These are phyloP conservation scores for Capsella rubella DNA, from an alignment of 441 rosid genomes.

Conservation along the genomic window DNA sequence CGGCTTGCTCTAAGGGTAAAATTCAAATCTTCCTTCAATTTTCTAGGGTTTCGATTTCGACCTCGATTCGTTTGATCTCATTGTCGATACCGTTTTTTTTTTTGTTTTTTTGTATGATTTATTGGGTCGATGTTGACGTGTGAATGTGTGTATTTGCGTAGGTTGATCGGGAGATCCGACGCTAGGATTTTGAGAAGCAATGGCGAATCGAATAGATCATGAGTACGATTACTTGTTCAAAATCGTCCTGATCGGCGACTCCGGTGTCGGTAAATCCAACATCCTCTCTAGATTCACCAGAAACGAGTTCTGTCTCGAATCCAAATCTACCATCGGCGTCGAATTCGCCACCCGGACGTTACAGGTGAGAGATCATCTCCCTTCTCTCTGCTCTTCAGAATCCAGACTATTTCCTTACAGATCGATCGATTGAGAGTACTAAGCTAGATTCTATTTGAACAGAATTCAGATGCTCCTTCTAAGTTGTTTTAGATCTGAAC, in stretches of 20 bases:
- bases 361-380: slow-evolving; percentile 52
- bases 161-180: slow-evolving; percentile 40
- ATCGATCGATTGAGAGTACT: background rate
- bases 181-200: slow-evolving; percentile 38
- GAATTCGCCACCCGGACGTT: slow-evolving; percentile 94
- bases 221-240: slow-evolving; percentile 95
- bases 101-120: no score
- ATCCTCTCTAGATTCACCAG: slow-evolving; percentile 91
- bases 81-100: background rate
- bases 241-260: slow-evolving; percentile 97
- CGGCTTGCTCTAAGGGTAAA: slow-evolving; percentile 33
- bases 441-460: background rate
- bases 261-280: slow-evolving; percentile 97
- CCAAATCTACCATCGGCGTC: slow-evolving; percentile 96
- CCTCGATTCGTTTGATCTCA: background rate
- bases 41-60: slow-evolving; percentile 10
- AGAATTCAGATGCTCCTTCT: background rate
- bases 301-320: slow-evolving; percentile 91
- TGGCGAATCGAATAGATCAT: slow-evolving; percentile 85
- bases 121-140: background rate
- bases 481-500: slow-evolving; percentile 19
- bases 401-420: background rate
- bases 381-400: background rate
- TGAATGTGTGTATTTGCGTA: slow-evolving; percentile 12
- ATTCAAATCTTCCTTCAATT: background rate